Evolutionary conservation across 768 basidiomycete genomes (phyloP), one percentile per base, ranked within the genome.

Genomic region (Tubosaeta sp.): DNA sequence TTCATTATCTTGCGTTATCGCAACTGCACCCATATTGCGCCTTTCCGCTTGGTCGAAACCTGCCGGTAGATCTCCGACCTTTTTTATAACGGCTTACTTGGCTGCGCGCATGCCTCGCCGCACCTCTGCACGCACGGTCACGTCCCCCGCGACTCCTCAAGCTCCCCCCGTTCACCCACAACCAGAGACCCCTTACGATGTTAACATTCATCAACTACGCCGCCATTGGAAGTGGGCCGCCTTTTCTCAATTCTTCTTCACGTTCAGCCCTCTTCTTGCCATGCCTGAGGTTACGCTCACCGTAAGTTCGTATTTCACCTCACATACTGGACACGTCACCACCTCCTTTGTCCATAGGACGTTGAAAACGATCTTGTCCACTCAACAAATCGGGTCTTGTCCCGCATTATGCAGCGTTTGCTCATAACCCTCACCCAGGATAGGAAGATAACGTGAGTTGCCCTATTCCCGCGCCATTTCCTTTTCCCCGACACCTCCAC

Each of bases 141-240:
- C 65, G 17, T 61, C 64, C 47, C 59, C 66, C 49, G 56, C 66
- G 53, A 62, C 74, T 42, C 64, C 67, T 49, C 60, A 61, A 52
- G 62, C 58, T 17, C 59, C 59, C 46, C 55, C 65, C 48, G 56
- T 69, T 33, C 57, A 59, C 52, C 53, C 66, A 43, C 55, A 64
- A 54, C 52, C 60, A 63, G 53, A 61, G 49, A 48, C 66, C 48
- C 55, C 61, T 46, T 63, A 63, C 52, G 69, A 72, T 46, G 59
- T 61, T 59, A 73, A 82, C 60, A 66, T 86, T 48, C 55, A 65
- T 42, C 63, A 72, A 27, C 84, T 97, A 47, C 79, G 93, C 51
- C 83, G 75, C 52, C 82, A 91, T 57, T 95, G 91, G 91, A 85
- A 88, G 76, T 95, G 91, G 91, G 93, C 93, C 6, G 87, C 86